Percentiles rank a stretch among this genome's conserved stretches.
These are phyloP conservation scores for Phytophthora melonis DNA, from an alignment of 352 stramenopile species.

Conservation along the genomic window DNA sequence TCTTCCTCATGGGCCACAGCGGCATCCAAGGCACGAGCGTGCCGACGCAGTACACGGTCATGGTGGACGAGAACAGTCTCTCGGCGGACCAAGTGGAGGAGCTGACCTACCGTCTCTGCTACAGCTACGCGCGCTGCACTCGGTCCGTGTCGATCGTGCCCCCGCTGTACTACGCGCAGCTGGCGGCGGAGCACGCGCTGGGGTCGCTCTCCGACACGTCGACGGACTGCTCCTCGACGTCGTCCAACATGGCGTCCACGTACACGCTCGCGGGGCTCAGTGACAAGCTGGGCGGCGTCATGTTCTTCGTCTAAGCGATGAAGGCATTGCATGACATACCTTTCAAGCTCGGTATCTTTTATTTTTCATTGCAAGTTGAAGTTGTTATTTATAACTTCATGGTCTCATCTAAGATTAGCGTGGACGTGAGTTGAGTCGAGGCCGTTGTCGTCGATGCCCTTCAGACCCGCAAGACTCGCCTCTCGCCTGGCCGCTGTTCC, in stretches of 20 bases:
- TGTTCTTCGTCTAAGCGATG: not conserved
- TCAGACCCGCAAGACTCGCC: conserved; percentile 4
- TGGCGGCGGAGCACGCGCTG: not conserved
- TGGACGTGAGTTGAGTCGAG: not conserved
- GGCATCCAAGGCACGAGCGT: conserved; percentile 53
- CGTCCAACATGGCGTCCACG: not conserved
- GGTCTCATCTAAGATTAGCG: not conserved
- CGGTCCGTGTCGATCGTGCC: conserved; percentile 75
- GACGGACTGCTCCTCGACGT: not conserved
- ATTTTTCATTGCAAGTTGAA: not conserved
- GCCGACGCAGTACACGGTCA: conserved; percentile 39
- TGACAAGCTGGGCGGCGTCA: not conserved
- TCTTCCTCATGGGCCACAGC: not conserved
- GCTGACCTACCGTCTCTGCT: conserved; percentile 51
- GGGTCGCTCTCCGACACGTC: not conserved
- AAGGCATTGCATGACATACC: too few relatives aligned
- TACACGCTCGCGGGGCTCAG: not conserved
- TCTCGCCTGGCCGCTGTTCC: conserved; percentile 1
- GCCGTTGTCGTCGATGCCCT: not conserved
- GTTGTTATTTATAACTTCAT: not conserved
- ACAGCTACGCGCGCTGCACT: conserved; percentile 76
- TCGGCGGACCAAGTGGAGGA: conserved; percentile 49
- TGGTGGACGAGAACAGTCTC: conserved; percentile 69
- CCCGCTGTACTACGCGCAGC: conserved; percentile 42
- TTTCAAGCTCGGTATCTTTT: too few relatives aligned